Percentiles rank a stretch among this genome's conserved stretches.
Evolutionary conservation across 768 basidiomycete genomes (phyloP).

Genomic region (Lyophyllum decastes): DNA sequence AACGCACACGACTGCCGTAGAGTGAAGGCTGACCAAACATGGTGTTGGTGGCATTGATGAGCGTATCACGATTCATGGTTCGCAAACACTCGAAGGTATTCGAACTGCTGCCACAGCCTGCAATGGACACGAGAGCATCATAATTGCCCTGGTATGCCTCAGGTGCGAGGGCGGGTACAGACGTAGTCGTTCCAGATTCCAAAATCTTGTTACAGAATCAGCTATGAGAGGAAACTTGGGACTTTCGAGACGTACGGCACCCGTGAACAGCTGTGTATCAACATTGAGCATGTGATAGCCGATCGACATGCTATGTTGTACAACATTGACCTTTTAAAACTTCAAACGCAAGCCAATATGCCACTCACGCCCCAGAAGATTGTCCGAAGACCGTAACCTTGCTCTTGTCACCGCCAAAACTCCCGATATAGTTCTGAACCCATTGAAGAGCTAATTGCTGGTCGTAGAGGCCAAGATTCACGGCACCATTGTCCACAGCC

Average conservation of each 20-base stretch:
- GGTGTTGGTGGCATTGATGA: slow-evolving; percentile 18
- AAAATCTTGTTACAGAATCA: slow-evolving; percentile 34
- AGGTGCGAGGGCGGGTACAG: slow-evolving; percentile 28
- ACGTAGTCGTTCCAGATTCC: slow-evolving; percentile 38
- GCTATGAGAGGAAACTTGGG: not conserved
- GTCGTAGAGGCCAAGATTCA: slow-evolving; percentile 51
- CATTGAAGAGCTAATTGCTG: slow-evolving; percentile 46
- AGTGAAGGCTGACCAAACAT: slow-evolving; percentile 16
- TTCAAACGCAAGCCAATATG: slow-evolving; percentile 16
- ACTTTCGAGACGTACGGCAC: slow-evolving; percentile 23
- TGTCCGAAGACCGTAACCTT: slow-evolving; percentile 57
- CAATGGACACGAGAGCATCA: slow-evolving; percentile 37
- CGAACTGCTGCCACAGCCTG: slow-evolving; percentile 26
- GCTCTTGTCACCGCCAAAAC: slow-evolving; percentile 44
- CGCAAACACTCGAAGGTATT: slow-evolving; percentile 29
- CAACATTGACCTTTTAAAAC: not conserved
- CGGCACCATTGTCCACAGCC: slow-evolving; percentile 36
- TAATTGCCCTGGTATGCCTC: slow-evolving; percentile 33
- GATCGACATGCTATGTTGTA: slow-evolving; percentile 24
- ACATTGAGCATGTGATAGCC: slow-evolving; percentile 35
- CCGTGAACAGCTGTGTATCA: slow-evolving; percentile 33
- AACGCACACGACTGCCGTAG: slow-evolving; percentile 19
- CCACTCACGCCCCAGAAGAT: slow-evolving; percentile 50
- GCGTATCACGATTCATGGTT: slow-evolving; percentile 14
- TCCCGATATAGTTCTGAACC: slow-evolving; percentile 60